These are phyloP conservation scores for Pseudogymnoascus pannorum DNA, from an alignment of 2,329 filamentous ascomycete species.

Conservation along the genomic window DNA sequence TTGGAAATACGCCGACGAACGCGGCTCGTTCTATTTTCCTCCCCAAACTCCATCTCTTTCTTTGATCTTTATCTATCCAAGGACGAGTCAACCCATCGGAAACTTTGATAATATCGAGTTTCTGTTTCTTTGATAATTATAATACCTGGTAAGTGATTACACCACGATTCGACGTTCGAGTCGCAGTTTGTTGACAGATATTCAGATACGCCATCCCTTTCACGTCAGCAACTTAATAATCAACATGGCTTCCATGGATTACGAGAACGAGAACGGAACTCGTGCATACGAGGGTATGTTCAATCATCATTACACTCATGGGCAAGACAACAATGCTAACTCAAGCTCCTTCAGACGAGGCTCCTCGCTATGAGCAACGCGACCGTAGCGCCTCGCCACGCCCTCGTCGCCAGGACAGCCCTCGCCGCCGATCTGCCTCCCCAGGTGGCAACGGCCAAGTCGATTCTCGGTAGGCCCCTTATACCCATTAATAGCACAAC, in stretches of 20 bases:
- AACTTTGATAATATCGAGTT: neutral
- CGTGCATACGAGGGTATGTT: conserved; percentile 54
- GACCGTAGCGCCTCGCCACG: conserved; percentile 60
- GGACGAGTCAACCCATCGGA: conserved; percentile 3
- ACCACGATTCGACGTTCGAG: neutral
- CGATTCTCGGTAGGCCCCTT: conserved; percentile 36
- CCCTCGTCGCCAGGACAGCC: conserved; percentile 47
- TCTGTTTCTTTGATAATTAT: neutral
- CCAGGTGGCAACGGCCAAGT: conserved; percentile 45
- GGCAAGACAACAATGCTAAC: neutral
- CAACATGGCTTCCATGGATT: conserved; percentile 56
- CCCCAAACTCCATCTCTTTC: conserved; percentile 5
- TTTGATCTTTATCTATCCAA: conserved; percentile 4
- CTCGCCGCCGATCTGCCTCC: conserved; percentile 55
- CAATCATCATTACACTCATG: neutral
- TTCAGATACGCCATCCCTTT: conserved; percentile 6
- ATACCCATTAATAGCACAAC: neutral
- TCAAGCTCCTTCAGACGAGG: conserved; percentile 43
- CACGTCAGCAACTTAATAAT: conserved; percentile 16
- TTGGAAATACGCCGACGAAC: conserved; percentile 1
- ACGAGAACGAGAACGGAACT: conserved; percentile 60
- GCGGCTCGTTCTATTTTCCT: conserved; percentile 7
- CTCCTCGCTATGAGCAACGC: conserved; percentile 58
- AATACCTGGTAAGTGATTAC: neutral
- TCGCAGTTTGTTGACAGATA: conserved; percentile 2